phyloP scores from a whole-genome alignment of 2,329 filamentous ascomycete species.

The Rutstroemia sydowiana region DNA sequence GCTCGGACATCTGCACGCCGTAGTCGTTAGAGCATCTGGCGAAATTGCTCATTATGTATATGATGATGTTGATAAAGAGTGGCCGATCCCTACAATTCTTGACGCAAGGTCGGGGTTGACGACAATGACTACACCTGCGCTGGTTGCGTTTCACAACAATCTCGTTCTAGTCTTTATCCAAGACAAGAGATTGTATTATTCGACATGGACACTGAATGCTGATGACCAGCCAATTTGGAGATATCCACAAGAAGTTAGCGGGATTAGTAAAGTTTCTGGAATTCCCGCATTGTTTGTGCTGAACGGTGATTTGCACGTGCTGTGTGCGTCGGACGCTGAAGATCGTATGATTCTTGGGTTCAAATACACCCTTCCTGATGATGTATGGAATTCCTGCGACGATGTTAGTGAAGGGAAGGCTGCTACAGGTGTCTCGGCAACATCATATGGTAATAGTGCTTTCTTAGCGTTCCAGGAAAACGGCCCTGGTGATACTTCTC shows the following conservation, averaged over 20 bases:
- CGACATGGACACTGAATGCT: conserved; percentile 23
- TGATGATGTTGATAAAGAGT: conserved; percentile 27
- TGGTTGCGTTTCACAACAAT: conserved; percentile 32
- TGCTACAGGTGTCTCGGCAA: conserved; percentile 30
- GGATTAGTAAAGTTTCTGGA: conserved; percentile 18
- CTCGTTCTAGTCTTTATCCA: conserved; percentile 30
- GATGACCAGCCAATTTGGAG: conserved; percentile 18
- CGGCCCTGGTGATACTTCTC: conserved; percentile 17
- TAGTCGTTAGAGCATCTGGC: conserved; percentile 27
- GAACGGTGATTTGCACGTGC: conserved; percentile 28
- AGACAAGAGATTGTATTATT: conserved; percentile 24
- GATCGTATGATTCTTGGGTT: conserved; percentile 28
- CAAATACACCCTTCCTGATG: conserved; percentile 26
- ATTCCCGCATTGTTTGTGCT: conserved; percentile 32
- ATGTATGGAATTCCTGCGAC: conserved; percentile 28
- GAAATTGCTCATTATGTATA: conserved; percentile 30
- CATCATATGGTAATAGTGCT: conserved; percentile 29
- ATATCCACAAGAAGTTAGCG: conserved; percentile 22
- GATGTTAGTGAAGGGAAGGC: conserved; percentile 31
- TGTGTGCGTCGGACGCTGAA: conserved; percentile 26
- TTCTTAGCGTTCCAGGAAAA: conserved; percentile 27
- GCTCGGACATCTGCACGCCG: conserved; percentile 30
- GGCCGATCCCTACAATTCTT: conserved; percentile 23
- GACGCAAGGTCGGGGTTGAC: conserved; percentile 20
- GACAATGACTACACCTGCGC: conserved; percentile 25